Percentiles rank a stretch among this genome's conserved stretches.
Conservation (phyloP, 768 basidiomycete species). For the Kwoniella bestiolae region DNA sequence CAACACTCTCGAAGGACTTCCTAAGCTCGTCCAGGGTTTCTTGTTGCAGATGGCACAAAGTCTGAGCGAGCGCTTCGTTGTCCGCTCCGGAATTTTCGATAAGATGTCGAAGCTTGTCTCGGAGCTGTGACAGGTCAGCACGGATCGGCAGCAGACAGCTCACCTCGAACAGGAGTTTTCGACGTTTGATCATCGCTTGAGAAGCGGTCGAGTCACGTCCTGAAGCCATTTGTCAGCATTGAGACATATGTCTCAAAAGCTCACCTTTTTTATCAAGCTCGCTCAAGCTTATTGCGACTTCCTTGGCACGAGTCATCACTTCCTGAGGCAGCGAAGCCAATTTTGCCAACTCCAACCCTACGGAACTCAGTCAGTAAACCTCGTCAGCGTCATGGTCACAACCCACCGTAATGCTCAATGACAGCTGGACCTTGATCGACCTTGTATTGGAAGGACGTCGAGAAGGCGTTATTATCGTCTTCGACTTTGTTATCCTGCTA, state of each 20-base stretch:
- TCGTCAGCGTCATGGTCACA: not conserved
- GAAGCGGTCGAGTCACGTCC: constrained; percentile 11
- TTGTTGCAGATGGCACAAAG: not conserved
- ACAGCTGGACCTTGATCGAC: constrained; percentile 51
- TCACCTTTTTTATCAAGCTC: constrained; percentile 66
- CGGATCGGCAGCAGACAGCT: not conserved
- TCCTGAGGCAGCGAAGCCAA: constrained; percentile 81
- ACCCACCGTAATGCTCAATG: constrained; percentile 54
- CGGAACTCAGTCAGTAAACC: not conserved
- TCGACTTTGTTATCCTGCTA: constrained; percentile 19
- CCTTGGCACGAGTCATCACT: constrained; percentile 68
- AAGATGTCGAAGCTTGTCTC: not conserved
- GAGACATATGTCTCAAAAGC: constrained; percentile 45
- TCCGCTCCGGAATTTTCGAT: not conserved
- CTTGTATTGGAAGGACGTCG: constrained; percentile 54
- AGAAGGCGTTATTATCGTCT: constrained; percentile 32
- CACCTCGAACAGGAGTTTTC: constrained; percentile 16
- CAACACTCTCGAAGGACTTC: not conserved
- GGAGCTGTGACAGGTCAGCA: not conserved
- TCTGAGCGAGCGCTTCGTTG: not conserved
- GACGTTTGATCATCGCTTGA: constrained; percentile 6
- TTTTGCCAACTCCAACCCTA: constrained; percentile 85
- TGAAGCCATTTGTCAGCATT: not conserved
- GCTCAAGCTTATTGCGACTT: constrained; percentile 67
- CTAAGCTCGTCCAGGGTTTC: not conserved